A percentile compares a stretch with the other conserved stretches of the same genome.
phyloP scores from a whole-genome alignment of 768 basidiomycete species.

The Agaricus blazei region DNA sequence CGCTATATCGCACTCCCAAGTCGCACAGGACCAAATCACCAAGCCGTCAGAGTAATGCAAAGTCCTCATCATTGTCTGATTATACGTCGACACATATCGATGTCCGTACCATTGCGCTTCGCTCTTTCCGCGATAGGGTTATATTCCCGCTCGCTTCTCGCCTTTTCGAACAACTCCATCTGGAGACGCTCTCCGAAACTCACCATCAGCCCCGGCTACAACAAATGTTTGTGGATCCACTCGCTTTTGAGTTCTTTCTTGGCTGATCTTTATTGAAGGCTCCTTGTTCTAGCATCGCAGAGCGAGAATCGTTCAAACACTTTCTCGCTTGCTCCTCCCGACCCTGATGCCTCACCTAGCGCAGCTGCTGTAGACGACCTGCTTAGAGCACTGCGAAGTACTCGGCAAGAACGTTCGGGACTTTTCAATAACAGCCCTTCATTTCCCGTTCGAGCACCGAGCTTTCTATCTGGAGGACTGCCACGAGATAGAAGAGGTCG shows the following conservation, averaged over 20 bases:
- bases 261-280: slow-evolving; percentile 33
- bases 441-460: slow-evolving; percentile 42
- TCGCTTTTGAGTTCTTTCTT: background rate
- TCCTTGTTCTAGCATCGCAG: slow-evolving; percentile 72
- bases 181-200: slow-evolving; percentile 47
- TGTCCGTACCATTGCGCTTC: slow-evolving; percentile 74
- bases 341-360: slow-evolving; percentile 52
- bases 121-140: slow-evolving; percentile 76
- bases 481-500: slow-evolving; percentile 79
- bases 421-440: slow-evolving; percentile 20
- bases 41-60: slow-evolving; percentile 40
- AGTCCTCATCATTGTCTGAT: slow-evolving; percentile 32
- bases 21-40: slow-evolving; percentile 47
- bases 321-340: slow-evolving; percentile 53
- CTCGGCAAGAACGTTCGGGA: slow-evolving; percentile 32
- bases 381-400: slow-evolving; percentile 55
- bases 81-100: slow-evolving; percentile 52
- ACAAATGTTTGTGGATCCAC: slow-evolving; percentile 58
- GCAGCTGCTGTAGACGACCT: slow-evolving; percentile 69
- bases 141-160: slow-evolving; percentile 60
- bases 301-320: slow-evolving; percentile 53
- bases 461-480: slow-evolving; percentile 65
- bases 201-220: slow-evolving; percentile 69
- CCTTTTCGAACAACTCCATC: slow-evolving; percentile 51
- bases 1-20: slow-evolving; percentile 62